Evolutionary conservation across 225 moss, liverwort and hornwort species (phyloP).

Genomic region (Anthoceros angustus): DNA sequence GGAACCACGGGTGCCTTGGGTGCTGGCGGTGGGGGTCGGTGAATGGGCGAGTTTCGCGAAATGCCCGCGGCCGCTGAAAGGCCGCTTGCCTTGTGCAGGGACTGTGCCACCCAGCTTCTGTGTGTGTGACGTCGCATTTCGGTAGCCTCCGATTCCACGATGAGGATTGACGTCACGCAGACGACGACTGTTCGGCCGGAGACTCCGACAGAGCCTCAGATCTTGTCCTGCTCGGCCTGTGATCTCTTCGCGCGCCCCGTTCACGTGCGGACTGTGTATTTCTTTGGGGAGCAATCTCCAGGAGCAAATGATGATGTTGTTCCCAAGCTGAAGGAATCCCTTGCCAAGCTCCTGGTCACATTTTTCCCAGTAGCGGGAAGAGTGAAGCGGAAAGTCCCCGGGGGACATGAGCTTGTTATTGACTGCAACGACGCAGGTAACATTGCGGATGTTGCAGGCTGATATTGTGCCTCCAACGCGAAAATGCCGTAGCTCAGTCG

Average conservation of each 20-base stretch:
- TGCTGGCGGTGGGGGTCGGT: too few relatives aligned
- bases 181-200: constrained; percentile 17
- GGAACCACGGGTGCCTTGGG: too few relatives aligned
- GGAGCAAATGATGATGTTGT: constrained; percentile 9
- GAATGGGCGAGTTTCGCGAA: too few relatives aligned
- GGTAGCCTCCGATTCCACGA: background rate
- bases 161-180: constrained; percentile 13
- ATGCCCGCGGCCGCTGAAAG: too few relatives aligned
- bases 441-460: background rate
- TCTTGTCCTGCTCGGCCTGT: constrained; percentile 25
- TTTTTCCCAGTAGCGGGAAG: constrained; percentile 29
- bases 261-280: constrained; percentile 25
- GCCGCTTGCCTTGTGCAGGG: too few relatives aligned
- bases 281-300: constrained; percentile 9
- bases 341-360: constrained; percentile 19
- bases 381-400: constrained; percentile 12
- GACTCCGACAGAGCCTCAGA: constrained; percentile 14
- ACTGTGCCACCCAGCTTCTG: too few relatives aligned
- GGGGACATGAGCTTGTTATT: constrained; percentile 19
- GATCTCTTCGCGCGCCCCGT: constrained; percentile 20
- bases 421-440: constrained; percentile 16
- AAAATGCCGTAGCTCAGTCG: too few relatives aligned
- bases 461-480: too few relatives aligned
- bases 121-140: too few relatives aligned
- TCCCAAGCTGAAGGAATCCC: constrained; percentile 16